Evolutionary conservation across 345 rosid species (phyloP), one percentile per base, ranked within the genome.

Genomic region (Alliaria petiolata): DNA sequence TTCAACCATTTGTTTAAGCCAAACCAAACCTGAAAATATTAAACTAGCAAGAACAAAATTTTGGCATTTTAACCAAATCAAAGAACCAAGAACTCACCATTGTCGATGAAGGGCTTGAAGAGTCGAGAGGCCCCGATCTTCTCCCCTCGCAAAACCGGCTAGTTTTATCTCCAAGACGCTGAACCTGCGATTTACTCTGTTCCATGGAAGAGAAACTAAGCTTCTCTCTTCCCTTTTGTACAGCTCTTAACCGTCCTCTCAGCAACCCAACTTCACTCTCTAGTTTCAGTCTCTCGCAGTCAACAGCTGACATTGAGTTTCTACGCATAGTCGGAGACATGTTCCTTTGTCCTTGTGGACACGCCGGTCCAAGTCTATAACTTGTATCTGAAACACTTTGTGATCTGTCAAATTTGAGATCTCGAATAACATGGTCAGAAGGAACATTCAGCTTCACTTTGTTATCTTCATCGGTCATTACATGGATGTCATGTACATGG

Each of bases 291-390:
- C 90, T 84, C 64, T 89, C 92, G 60, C 69, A 78, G 69, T 89
- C 96, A 70, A 85, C 76, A 62, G 85, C 82, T 62, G 96, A 85
- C 96, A 89, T 85, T 22, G 96, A 89, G 67, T 85, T 81, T 69
- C 92, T 82, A 12, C 86, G 79, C 13, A 79, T 57, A 78, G 61
- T 77, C 31, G 79, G 73, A 69, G 70, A 74, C 72, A 65, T 51
- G 43, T 64, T 44, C 44, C 75, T 77, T 6, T 79, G 56, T 36
- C 70, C 72, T 7, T 54, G 71, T 77, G 72, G 54, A 68, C 72
- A 72, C 22, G 49, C 13, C 5, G 60, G 80, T 35, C 81, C 80
- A 49, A 81, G 65, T 62, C 64, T 59, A 64, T 58, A 78, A 44
- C 71, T 62, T 57, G 81, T 53, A 10, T 82, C 86, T 61, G 83